Conservation (phyloP, 2,329 filamentous ascomycete genomes). For the Beauveria rudraprayagi region DNA sequence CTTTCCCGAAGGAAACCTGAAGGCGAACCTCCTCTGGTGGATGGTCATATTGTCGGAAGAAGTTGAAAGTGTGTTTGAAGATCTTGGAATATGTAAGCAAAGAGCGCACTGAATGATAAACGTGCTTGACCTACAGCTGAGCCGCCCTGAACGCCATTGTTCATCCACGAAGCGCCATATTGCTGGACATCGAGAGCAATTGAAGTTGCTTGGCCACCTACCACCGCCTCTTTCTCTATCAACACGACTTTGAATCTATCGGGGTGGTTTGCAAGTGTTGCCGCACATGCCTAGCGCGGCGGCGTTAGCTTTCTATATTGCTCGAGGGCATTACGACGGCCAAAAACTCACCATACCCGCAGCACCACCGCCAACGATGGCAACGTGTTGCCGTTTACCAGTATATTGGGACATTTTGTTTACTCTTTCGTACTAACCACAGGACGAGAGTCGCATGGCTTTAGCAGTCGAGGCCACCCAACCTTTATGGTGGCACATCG, state of each 20-base stretch:
- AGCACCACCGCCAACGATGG: slow-evolving; percentile 55
- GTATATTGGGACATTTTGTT: background rate
- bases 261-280: slow-evolving; percentile 57
- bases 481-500: background rate
- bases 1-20: slow-evolving; percentile 57
- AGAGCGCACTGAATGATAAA: too few species aligned
- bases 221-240: slow-evolving; percentile 49
- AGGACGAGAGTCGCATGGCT: too few species aligned
- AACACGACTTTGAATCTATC: slow-evolving; percentile 59
- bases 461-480: background rate
- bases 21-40: slow-evolving; percentile 50
- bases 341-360: slow-evolving; percentile 46
- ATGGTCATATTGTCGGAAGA: slow-evolving; percentile 50
- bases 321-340: background rate
- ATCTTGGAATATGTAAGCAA: slow-evolving; percentile 33
- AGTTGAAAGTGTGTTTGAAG: slow-evolving; percentile 60
- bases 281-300: slow-evolving; percentile 48
- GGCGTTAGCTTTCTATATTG: background rate
- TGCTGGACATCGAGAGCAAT: slow-evolving; percentile 48
- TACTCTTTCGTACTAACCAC: too few species aligned
- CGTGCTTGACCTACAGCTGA: slow-evolving; percentile 21
- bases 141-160: slow-evolving; percentile 57
- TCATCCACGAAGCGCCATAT: slow-evolving; percentile 52
- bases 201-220: slow-evolving; percentile 54
- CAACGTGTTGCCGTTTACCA: slow-evolving; percentile 36